Base-by-base conservation (phyloP, 345 rosid genomes). In the Euclidium syriacum region DNA sequence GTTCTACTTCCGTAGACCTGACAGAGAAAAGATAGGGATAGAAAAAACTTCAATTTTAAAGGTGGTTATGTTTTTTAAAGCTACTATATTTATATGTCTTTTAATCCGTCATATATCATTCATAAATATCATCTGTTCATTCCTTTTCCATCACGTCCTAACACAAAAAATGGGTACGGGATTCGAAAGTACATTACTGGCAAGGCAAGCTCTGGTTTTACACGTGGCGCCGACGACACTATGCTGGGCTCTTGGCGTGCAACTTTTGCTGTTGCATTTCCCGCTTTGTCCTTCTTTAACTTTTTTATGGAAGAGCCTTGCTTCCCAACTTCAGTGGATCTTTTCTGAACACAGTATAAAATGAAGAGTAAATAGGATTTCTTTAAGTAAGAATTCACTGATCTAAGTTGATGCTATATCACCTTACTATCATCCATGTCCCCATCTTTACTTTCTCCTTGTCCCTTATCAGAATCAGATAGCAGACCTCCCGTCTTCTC, bases 361-460 rank as follows among this genome's bases (percentile, higher is more conserved):
- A 1, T 36, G 26, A 71, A 12, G 17, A 32, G 19, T 65, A 55
- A 57, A 54, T 56, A 33, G 27, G 67, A 38, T 62, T 17, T 16
- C 23, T 29, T 29, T 16, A 55, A 10, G 22, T 17, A 42, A 69
- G n/a, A 27, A 33, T 32, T 35, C 23, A 58, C 9, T 41, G 40
- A 35, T 52, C 38, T 34, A 65, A 23, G 57, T 44, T 10, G 32
- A 44, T 49, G 51, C 41, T 51, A 43, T 50, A 54, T 24, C 68
- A 90, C 99, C 95, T 94, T 90, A 77, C 73, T 77, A 58, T 86
- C 99, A 73, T 90, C 99, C 22, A 64, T 33, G 16, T 90, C 97
- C 17, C 78, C 91, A 33, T 88, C 99, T 79, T 86, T 90, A 71
- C 68, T 74, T 73, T 90, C 97, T 73, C 81, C 95, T 56, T 87